phyloP scores from a whole-genome alignment of 176 grass and related monocot species.

The Raddia distichophylla region DNA sequence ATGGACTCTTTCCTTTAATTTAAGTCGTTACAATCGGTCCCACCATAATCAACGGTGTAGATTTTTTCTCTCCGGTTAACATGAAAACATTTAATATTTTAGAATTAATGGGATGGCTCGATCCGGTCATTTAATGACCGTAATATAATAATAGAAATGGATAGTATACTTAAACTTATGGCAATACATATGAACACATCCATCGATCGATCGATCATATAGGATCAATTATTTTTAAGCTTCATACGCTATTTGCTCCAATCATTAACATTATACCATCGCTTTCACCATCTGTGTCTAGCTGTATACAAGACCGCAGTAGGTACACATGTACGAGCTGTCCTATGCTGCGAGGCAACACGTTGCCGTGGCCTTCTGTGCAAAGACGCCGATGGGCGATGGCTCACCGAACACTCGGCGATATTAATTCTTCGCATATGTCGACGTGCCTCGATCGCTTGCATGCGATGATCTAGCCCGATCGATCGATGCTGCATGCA shows the following conservation, averaged over 20 bases:
- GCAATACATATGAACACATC: background rate
- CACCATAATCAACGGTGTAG: too few relatives aligned
- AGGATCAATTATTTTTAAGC: too few relatives aligned
- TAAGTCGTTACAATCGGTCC: too few relatives aligned
- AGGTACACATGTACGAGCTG: background rate
- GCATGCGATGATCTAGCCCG: background rate
- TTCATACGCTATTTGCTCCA: background rate
- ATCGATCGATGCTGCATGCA: background rate
- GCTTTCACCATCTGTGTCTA: background rate
- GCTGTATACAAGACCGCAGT: background rate
- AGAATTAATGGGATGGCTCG: too few relatives aligned
- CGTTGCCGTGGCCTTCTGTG: constrained; percentile 2
- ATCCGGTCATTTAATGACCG: too few relatives aligned
- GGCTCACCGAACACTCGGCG: constrained; percentile 6
- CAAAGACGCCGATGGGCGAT: constrained; percentile 15
- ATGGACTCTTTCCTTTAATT: too few relatives aligned
- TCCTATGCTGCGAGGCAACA: background rate
- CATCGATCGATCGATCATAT: background rate
- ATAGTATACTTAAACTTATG: background rate
- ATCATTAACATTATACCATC: background rate
- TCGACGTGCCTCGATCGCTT: background rate
- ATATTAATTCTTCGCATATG: background rate
- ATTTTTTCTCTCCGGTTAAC: too few relatives aligned
- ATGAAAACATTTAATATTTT: too few relatives aligned
- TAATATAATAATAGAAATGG: background rate